phyloP scores from a whole-genome alignment of 495 filamentous ascomycete species.

The Bryoglossum gracile region DNA sequence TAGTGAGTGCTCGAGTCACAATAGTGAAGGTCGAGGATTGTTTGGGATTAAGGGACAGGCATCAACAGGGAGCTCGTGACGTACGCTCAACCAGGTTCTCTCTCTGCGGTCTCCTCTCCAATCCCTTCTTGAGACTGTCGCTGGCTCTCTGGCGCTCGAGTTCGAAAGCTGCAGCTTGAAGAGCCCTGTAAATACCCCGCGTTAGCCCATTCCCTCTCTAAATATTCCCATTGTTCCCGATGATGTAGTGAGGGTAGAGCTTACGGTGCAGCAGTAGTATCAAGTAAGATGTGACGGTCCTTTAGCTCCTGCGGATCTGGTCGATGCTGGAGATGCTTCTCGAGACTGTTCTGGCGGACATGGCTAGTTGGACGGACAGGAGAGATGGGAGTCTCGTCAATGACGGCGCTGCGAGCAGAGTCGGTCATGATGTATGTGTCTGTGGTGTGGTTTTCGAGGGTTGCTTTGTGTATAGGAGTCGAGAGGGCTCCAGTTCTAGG shows the following conservation, averaged over 20 bases:
- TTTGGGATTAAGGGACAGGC: slow-evolving; percentile 1
- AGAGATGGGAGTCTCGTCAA: slow-evolving; percentile 50
- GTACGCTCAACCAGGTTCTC: slow-evolving; percentile 68
- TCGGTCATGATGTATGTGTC: slow-evolving; percentile 3
- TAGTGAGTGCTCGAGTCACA: slow-evolving; percentile 3
- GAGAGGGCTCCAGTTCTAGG: no score
- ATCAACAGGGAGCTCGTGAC: slow-evolving; percentile 18
- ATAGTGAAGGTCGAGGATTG: not conserved
- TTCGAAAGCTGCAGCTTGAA: slow-evolving; percentile 54
- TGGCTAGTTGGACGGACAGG: slow-evolving; percentile 38
- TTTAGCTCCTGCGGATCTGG: slow-evolving; percentile 77
- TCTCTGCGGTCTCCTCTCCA: slow-evolving; percentile 56
- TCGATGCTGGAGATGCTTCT: slow-evolving; percentile 73
- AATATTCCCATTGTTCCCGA: not conserved
- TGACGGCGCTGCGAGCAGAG: not conserved
- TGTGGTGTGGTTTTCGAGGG: not conserved
- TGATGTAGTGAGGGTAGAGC: slow-evolving; percentile 17
- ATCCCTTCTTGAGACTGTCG: slow-evolving; percentile 59
- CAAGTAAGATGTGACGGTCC: slow-evolving; percentile 63
- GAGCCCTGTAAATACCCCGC: slow-evolving; percentile 36
- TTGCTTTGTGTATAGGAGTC: no score
- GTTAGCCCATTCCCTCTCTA: not conserved
- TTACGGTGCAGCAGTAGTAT: slow-evolving; percentile 64
- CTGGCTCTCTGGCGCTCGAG: slow-evolving; percentile 57
- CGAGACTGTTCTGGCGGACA: slow-evolving; percentile 79